Evolutionary conservation across 805 yeast genomes (phyloP).

Genomic region (Candida tibetensis): DNA sequence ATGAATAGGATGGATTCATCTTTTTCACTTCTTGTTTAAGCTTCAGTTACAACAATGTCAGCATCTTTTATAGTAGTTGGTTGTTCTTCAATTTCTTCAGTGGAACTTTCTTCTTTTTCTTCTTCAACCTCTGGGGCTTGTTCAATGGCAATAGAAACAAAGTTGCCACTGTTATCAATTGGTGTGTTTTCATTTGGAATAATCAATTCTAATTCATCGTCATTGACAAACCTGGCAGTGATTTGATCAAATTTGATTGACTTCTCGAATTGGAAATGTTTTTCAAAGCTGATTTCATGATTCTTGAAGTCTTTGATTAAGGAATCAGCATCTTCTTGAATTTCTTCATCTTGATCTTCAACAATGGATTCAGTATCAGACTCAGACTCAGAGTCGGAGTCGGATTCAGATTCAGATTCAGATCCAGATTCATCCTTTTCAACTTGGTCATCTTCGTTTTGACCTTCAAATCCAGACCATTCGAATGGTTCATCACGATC

Average conservation of each 20-base stretch:
- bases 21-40: slow-evolving; percentile 1
- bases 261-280: slow-evolving; percentile 42
- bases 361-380: slow-evolving; percentile 15
- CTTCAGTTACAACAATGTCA: slow-evolving; percentile 6
- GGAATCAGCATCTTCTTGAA: slow-evolving; percentile 37
- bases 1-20: slow-evolving; percentile 2
- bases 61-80: slow-evolving; percentile 6
- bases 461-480: slow-evolving; percentile 11
- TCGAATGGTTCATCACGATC: slow-evolving; percentile 10
- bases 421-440: slow-evolving; percentile 11
- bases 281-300: slow-evolving; percentile 41
- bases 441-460: slow-evolving; percentile 16
- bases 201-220: slow-evolving; percentile 41
- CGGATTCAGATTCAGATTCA: slow-evolving; percentile 14
- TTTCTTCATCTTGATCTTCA: slow-evolving; percentile 34
- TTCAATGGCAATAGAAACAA: slow-evolving; percentile 26
- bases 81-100: slow-evolving; percentile 11
- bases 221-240: slow-evolving; percentile 35
- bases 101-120: slow-evolving; percentile 9
- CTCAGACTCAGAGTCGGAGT: slow-evolving; percentile 15
- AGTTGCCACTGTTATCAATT: slow-evolving; percentile 19
- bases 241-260: slow-evolving; percentile 35
- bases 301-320: slow-evolving; percentile 38
- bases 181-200: slow-evolving; percentile 34
- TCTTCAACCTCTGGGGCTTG: slow-evolving; percentile 3